These are phyloP conservation scores for Rhodocollybia butyracea DNA, from an alignment of 768 basidiomycete genomes.

Conservation along the genomic window DNA sequence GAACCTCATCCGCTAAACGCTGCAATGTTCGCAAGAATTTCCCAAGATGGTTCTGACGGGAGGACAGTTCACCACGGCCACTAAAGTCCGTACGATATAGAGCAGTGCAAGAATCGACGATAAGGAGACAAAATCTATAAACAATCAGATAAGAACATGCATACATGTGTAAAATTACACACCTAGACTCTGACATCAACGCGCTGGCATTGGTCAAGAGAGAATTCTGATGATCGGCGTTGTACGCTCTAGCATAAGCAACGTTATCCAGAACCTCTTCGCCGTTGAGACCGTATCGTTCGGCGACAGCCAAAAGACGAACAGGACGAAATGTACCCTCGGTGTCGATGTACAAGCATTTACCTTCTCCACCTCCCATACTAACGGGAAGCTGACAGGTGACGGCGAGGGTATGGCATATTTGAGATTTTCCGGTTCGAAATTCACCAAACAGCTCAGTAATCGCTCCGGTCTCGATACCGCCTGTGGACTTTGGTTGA, in stretches of 20 bases:
- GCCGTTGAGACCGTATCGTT: constrained; percentile 93
- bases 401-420: constrained; percentile 97
- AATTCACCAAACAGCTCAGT: constrained; percentile 99
- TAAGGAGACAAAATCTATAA: constrained; percentile 87
- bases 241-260: constrained; percentile 97
- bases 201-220: constrained; percentile 90
- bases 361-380: constrained; percentile 99
- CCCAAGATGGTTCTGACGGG: constrained; percentile 92
- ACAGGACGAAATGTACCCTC: constrained; percentile 99
- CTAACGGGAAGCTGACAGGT: constrained; percentile 96
- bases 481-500: constrained; percentile 47
- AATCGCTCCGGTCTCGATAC: constrained; percentile 97
- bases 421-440: constrained; percentile 95
- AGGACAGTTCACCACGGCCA: constrained; percentile 92
- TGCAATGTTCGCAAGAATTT: constrained; percentile 93
- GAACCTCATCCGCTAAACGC: constrained; percentile 92
- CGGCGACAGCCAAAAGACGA: constrained; percentile 90
- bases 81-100: constrained; percentile 95
- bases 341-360: constrained; percentile 98
- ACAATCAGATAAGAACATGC: constrained; percentile 10
- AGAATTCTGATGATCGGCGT: constrained; percentile 94
- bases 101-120: constrained; percentile 95
- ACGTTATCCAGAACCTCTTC: constrained; percentile 99
- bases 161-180: constrained; percentile 17
- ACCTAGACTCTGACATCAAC: constrained; percentile 99